Base-by-base conservation (phyloP, 805 yeast genomes). In the Saturnispora quitensis region DNA sequence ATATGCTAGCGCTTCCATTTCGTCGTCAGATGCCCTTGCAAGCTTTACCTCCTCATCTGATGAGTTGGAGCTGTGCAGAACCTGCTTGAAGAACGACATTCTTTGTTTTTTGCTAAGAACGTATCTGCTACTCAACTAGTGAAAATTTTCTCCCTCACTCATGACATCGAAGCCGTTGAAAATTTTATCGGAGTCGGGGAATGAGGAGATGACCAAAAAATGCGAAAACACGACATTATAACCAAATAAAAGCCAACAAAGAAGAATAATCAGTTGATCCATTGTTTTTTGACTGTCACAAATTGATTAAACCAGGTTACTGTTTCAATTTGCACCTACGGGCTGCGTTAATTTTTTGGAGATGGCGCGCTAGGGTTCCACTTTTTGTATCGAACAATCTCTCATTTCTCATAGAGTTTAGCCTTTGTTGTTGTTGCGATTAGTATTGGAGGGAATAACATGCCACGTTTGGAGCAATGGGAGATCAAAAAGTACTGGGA, bases 401-500 rank as follows among this genome's bases (percentile, higher is more conserved):
- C 15, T 20, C 15, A 18, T 5, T 38, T 38, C 42, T 38, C 42
- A 20, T 38, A 18, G 42, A 18, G 15, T 17, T 17, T 18, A 20
- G 42, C 42, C 42, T 18, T 38, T 25, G 20, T 38, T 38, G 42
- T 38, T 38, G 13, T 38, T 38, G 5, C 20, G 5, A 17, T 17
- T 18, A 38, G 22, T 18, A 38, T 38, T 38, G 24, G 24, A 9
- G 13, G 42, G 42, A 18, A 18, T 38, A 38, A 20, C 35, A 65
- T 65, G 67, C 89, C 91, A 25, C 81, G 86, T 56, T 70, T 89
- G 55, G 96, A 89, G 67, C 93, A 89, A 60, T 89, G 96, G 86
- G 99, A 93, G 69, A 89, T 90, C 61, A 86, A 89, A 63, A 91
- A 91, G 71, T 93, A 89, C 74, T 93, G 99, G 99, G 96, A 93